Conservation (phyloP, 768 basidiomycete genomes). For the Boletus barrowsii region DNA sequence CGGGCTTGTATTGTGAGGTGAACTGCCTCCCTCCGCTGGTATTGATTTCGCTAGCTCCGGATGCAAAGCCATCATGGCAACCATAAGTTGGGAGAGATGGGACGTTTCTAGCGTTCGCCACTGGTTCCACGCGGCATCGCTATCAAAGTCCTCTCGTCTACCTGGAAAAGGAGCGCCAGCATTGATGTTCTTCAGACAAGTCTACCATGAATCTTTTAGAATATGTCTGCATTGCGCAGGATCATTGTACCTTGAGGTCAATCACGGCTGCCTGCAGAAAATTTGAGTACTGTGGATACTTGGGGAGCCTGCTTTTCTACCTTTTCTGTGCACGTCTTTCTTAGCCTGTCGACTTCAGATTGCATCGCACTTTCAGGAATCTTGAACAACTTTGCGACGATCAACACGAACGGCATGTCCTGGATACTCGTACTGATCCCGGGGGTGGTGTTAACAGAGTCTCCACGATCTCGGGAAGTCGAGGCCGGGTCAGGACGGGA, state of each 20-base stretch:
- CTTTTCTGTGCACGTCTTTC: slow-evolving; percentile 72
- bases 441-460: slow-evolving; percentile 41
- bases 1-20: slow-evolving; percentile 7
- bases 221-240: not conserved
- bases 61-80: slow-evolving; percentile 81
- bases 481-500: slow-evolving; percentile 68
- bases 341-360: slow-evolving; percentile 67
- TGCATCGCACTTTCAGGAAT: slow-evolving; percentile 65
- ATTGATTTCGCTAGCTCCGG: slow-evolving; percentile 83
- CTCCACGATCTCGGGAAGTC: slow-evolving; percentile 50
- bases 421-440: slow-evolving; percentile 45
- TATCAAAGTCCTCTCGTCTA: slow-evolving; percentile 81
- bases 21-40: slow-evolving; percentile 43
- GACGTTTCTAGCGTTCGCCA: slow-evolving; percentile 83
- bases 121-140: slow-evolving; percentile 75
- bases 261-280: slow-evolving; percentile 67
- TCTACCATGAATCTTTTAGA: slow-evolving; percentile 35
- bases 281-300: not conserved
- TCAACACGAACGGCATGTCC: slow-evolving; percentile 76
- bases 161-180: slow-evolving; percentile 82
- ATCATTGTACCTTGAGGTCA: slow-evolving; percentile 71
- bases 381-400: slow-evolving; percentile 72
- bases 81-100: slow-evolving; percentile 83
- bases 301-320: slow-evolving; percentile 29
- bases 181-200: slow-evolving; percentile 88